Evolutionary conservation across 139 green algal genomes (phyloP), one percentile per base, ranked within the genome.

Genomic region (Coccomyxa sp.): DNA sequence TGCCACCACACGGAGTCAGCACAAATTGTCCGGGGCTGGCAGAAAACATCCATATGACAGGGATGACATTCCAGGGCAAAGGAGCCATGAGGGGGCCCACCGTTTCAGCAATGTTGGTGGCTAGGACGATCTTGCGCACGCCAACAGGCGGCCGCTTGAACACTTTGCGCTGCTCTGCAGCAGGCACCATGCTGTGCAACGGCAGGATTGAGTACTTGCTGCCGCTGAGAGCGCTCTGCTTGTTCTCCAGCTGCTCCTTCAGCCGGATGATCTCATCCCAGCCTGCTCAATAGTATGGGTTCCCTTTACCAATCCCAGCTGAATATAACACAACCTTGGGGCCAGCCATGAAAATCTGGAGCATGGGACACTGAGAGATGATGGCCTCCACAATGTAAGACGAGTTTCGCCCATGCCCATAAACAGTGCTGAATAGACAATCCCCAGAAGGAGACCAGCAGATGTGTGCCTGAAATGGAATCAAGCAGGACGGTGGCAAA

Each of bases 231-330:
- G 23, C n/a, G 71, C 71, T 77, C 14, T 32, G 28, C 23, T 25
- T 25, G 1, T 15, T 57, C 66, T 89, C 86, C 82, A 97, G 87
- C 31, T 66, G 17, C 13, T 97, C 93, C 68, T 91, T 91, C 15
- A 96, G 86, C 38, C 91, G 82, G 11, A 90, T 90, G 60, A 97
- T 97, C 82, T 97, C 94, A 82, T 96, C 88, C 94, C 94, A 97
- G 13, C 94, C 83, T 86, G 82, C 59, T 51, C 38, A 51, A 51
- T 11, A 7, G 38, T 51, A 85, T 21, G 18, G 4, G 3, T 51
- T 3, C n/a, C 38, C 38, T 51, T 51, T 7, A 51, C 38, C 38
- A 51, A 11, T 51, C 7, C 18, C 18, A 66, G 32, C 25, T n/a
- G 76, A 80, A 59, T 51, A 51, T n/a, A n/a, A n/a, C n/a, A 51